phyloP scores from a whole-genome alignment of 1,139 yeast species.

The Geotrichum reessii region DNA sequence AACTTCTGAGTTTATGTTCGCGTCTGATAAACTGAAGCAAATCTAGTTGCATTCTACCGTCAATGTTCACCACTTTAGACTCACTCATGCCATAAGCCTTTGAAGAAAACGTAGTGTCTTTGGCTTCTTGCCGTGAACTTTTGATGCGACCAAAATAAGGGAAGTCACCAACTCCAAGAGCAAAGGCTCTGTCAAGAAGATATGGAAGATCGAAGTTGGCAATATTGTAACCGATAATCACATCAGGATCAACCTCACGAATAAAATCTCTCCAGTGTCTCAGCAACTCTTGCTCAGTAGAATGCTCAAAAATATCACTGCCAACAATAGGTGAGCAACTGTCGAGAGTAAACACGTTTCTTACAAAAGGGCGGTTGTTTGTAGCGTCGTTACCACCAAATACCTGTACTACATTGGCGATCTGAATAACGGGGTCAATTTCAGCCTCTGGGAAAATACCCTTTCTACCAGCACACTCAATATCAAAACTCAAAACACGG shows the following conservation, averaged over 20 bases:
- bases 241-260: conserved; percentile 84
- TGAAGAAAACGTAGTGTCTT: conserved; percentile 81
- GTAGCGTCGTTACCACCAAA: conserved; percentile 57
- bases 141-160: conserved; percentile 82
- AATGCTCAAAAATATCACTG: conserved; percentile 74
- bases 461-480: conserved; percentile 96
- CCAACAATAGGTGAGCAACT: conserved; percentile 93
- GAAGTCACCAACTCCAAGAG: conserved; percentile 60
- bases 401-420: conserved; percentile 85
- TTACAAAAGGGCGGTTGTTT: conserved; percentile 62
- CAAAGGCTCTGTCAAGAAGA: conserved; percentile 76
- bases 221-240: conserved; percentile 91
- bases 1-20: conserved; percentile 89
- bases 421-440: conserved; percentile 90
- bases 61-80: conserved; percentile 83
- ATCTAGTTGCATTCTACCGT: conserved; percentile 94
- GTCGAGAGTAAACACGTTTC: conserved; percentile 90
- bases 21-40: conserved; percentile 87
- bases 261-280: conserved; percentile 81
- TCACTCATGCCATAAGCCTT: conserved; percentile 96
- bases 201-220: conserved; percentile 95
- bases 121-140: conserved; percentile 65
- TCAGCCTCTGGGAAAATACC: conserved; percentile 96
- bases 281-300: conserved; percentile 76
- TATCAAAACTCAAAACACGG: conserved; percentile 89